Evolutionary conservation across 2,329 filamentous ascomycete genomes (phyloP).

Genomic region (Geoglossum cookeanum): DNA sequence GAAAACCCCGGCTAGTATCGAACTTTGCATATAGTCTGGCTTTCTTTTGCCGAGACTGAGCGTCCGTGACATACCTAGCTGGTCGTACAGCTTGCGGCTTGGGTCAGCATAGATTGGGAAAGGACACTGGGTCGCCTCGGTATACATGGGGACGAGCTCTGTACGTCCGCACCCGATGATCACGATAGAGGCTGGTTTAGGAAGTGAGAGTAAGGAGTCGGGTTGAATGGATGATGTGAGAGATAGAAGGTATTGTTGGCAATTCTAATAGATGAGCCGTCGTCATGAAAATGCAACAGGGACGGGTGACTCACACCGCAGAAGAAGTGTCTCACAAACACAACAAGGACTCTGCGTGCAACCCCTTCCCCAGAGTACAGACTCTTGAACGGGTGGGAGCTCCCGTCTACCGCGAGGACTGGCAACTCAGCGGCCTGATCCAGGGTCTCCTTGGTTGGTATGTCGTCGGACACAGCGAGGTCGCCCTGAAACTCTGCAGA

Average conservation of each 20-base stretch:
- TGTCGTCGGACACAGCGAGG: background rate
- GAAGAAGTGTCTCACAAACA: constrained; percentile 67
- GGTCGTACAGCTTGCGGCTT: constrained; percentile 42
- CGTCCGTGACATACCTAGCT: constrained; percentile 49
- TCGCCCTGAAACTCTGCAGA: background rate
- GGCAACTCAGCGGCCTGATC: background rate
- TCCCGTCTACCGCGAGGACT: constrained; percentile 4
- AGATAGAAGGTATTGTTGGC: constrained; percentile 52
- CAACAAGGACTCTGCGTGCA: constrained; percentile 36
- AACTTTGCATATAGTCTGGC: constrained; percentile 46
- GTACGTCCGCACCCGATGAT: constrained; percentile 57
- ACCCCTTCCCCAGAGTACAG: constrained; percentile 13
- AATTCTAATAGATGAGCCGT: constrained; percentile 35
- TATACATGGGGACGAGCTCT: constrained; percentile 12
- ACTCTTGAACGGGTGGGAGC: background rate
- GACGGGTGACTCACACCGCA: constrained; percentile 43
- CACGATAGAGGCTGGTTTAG: constrained; percentile 39
- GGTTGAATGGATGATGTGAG: constrained; percentile 37
- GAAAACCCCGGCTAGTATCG: constrained; percentile 28
- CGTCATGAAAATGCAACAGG: background rate
- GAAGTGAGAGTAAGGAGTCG: constrained; percentile 25
- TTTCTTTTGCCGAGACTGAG: constrained; percentile 34
- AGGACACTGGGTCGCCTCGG: constrained; percentile 2
- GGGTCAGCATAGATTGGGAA: constrained; percentile 45
- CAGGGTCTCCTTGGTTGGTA: constrained; percentile 1